Conservation (phyloP, 2,329 filamentous ascomycete species). For the Zymoseptoria brevis region DNA sequence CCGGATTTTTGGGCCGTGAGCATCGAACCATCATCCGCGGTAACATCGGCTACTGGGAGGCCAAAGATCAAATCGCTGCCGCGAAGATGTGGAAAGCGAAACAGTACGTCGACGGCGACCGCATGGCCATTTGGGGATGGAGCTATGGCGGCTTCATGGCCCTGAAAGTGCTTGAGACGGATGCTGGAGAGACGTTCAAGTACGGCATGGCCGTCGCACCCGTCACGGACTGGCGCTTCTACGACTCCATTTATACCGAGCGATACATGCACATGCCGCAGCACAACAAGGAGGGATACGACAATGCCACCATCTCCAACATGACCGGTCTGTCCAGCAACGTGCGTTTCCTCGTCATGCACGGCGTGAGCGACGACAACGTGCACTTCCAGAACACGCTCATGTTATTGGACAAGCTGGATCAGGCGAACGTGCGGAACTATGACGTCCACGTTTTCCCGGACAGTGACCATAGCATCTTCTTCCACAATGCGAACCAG, state of each 20-base stretch:
- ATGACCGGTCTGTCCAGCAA: slow-evolving; percentile 64
- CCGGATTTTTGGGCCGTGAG: slow-evolving; percentile 79
- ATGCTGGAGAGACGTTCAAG: slow-evolving; percentile 80
- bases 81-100: slow-evolving; percentile 77
- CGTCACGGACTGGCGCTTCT: slow-evolving; percentile 96
- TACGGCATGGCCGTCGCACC: slow-evolving; percentile 98
- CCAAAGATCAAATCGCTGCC: slow-evolving; percentile 82
- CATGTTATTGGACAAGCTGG: slow-evolving; percentile 75
- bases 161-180: slow-evolving; percentile 86
- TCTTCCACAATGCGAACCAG: slow-evolving; percentile 83
- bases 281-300: slow-evolving; percentile 70
- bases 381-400: slow-evolving; percentile 95
- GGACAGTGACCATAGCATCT: slow-evolving; percentile 90
- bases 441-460: slow-evolving; percentile 97
- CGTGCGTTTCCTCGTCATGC: slow-evolving; percentile 89
- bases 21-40: slow-evolving; percentile 74
- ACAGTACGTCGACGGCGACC: slow-evolving; percentile 70
- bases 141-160: slow-evolving; percentile 94
- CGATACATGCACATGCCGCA: slow-evolving; percentile 95
- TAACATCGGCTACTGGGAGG: slow-evolving; percentile 76
- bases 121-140: slow-evolving; percentile 97
- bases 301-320: slow-evolving; percentile 65
- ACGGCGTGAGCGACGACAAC: slow-evolving; percentile 94
- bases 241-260: slow-evolving; percentile 89
- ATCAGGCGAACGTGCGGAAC: slow-evolving; percentile 74